Evolutionary conservation across 1,284 basidiomycete genomes (phyloP).

Genomic region (Entoloma clypeatum): DNA sequence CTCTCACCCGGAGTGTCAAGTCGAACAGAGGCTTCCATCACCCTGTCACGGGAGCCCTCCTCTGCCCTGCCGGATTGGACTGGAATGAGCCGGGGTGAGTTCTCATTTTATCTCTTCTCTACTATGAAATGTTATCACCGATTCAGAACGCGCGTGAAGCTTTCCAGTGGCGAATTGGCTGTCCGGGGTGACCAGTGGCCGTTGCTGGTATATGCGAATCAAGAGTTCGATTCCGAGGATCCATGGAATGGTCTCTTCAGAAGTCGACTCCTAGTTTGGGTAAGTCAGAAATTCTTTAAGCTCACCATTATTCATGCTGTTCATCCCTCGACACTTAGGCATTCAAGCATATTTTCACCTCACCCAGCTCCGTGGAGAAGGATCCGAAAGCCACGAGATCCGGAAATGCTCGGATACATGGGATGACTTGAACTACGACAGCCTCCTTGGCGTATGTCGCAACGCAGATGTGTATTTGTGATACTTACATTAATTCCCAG

Average conservation of each 20-base stretch:
- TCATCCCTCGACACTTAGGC: conserved; percentile 2
- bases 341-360: conserved; percentile 7
- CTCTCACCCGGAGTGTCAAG: conserved; percentile 10
- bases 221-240: neutral
- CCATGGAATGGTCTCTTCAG: conserved; percentile 8
- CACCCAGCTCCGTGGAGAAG: conserved; percentile 5
- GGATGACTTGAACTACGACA: conserved; percentile 2
- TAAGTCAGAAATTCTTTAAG: neutral
- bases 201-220: conserved; percentile 1
- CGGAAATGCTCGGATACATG: conserved; percentile 6
- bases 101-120: neutral
- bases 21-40: conserved; percentile 7
- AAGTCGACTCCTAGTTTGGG: conserved; percentile 1
- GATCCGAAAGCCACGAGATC: conserved; percentile 4
- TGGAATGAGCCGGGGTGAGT: conserved; percentile 6
- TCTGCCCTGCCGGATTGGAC: conserved; percentile 7
- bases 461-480: neutral
- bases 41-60: conserved; percentile 5
- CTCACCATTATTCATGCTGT: neutral
- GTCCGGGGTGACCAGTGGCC: conserved; percentile 7
- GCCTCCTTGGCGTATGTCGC: no score
- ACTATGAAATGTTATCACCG: neutral
- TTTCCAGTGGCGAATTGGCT: conserved; percentile 3
- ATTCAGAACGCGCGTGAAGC: conserved; percentile 1
- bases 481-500: neutral